A percentile compares a stretch with the other conserved stretches of the same genome.
These are phyloP conservation scores for Agaricus sinodeliciosus DNA, from an alignment of 768 basidiomycete species.

Conservation along the genomic window DNA sequence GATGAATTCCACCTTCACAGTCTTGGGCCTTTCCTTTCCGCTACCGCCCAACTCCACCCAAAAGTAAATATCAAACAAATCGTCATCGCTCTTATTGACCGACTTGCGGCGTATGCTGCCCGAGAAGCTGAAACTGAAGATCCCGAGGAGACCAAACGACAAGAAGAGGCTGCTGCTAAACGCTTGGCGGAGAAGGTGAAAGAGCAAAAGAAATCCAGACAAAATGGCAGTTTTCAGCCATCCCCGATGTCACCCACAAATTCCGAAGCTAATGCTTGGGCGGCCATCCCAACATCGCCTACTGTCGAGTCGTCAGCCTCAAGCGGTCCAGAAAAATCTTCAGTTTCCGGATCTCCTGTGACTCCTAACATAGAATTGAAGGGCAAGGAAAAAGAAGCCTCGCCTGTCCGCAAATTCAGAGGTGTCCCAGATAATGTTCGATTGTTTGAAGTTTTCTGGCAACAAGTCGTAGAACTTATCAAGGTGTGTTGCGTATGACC, in stretches of 20 bases:
- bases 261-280: slow-evolving; percentile 40
- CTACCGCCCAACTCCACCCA: slow-evolving; percentile 93
- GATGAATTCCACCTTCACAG: slow-evolving; percentile 98
- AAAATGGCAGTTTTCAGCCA: slow-evolving; percentile 33
- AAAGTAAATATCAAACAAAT: slow-evolving; percentile 99
- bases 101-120: slow-evolving; percentile 92
- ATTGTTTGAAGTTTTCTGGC: slow-evolving; percentile 98
- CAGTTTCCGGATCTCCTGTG: slow-evolving; percentile 18
- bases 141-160: slow-evolving; percentile 87
- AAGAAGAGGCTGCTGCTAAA: slow-evolving; percentile 89
- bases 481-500: slow-evolving; percentile 49
- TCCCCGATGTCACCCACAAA: slow-evolving; percentile 30
- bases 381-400: slow-evolving; percentile 55
- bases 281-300: slow-evolving; percentile 25
- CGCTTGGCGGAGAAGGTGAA: slow-evolving; percentile 86
- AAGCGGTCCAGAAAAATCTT: slow-evolving; percentile 24
- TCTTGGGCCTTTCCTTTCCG: slow-evolving; percentile 92
- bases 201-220: slow-evolving; percentile 57
- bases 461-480: slow-evolving; percentile 95
- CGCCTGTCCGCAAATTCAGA: slow-evolving; percentile 74
- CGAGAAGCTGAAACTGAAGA: slow-evolving; percentile 96
- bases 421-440: slow-evolving; percentile 94
- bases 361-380: slow-evolving; percentile 21
- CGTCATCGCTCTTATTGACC: slow-evolving; percentile 95
- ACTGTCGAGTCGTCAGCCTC: slow-evolving; percentile 18